Base-by-base conservation (phyloP, 345 rosid genomes). In the Nephelium lappaceum region DNA sequence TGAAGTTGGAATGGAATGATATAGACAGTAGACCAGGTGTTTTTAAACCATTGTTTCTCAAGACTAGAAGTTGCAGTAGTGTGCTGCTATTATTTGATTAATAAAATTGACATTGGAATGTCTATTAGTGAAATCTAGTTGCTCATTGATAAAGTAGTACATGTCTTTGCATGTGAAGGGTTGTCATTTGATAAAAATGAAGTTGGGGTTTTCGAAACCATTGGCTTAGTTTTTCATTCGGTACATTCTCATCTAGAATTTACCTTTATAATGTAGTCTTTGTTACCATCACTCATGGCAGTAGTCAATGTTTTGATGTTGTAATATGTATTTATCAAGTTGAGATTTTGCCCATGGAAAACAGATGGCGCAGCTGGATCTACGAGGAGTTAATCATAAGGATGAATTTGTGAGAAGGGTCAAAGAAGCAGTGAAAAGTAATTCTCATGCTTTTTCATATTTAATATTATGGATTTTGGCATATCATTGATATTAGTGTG, bases 361-460 rank as follows among this genome's bases (percentile, higher is more conserved):
- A 75, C 78, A 95, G 99, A 87, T 93, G 96, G 88, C 21, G 21
- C 88, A 76, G 21, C 95, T 95, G 77, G 85, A 84, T 83, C 89
- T 95, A 36, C 80, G 81, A 25, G 96, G 89, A 38, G 95, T 91
- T 31, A 76, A 73, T 82, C 74, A 53, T 11, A 92, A 87, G 79
- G 93, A 90, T 49, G 96, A 92, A 83, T 89, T 95, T 83, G 84
- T 88, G 85, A 90, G 87, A 81, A 82, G 84, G 88, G 89, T 93
- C 73, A 87, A 88, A 77, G 98, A 91, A 74, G 95, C 98, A 0
- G 92, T 85, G 77, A 83, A 67, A 82, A 87, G 97, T 93, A 89
- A 87, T 83, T 58, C 81, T 61, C 64, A 23, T 78, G 67, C 71
- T 75, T 38, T 63, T 79, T 62, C 11, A 12, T 67, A 77, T 61